A percentile compares a stretch with the other conserved stretches of the same genome.
Conservation (phyloP, 2,329 filamentous ascomycete genomes). For the Cladophialophora chaetospira region DNA sequence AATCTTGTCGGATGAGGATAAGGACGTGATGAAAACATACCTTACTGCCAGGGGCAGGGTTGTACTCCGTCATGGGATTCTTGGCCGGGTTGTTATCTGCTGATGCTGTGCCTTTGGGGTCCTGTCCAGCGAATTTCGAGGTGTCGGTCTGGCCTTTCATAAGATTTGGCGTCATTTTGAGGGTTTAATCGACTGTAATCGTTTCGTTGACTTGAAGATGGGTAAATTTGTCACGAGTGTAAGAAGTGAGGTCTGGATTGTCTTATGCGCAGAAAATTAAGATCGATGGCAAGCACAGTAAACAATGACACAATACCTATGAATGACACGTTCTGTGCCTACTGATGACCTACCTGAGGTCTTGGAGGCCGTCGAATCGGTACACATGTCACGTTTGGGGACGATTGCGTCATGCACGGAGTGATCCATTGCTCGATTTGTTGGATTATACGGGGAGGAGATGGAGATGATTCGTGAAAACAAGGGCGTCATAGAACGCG, state of each 20-base stretch:
- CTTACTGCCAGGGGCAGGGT: constrained; percentile 3
- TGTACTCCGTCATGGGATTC: constrained; percentile 12
- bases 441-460: neutral
- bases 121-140: constrained; percentile 11
- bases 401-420: neutral
- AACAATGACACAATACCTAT: neutral
- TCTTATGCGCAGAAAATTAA: neutral
- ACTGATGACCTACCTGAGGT: neutral
- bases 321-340: neutral
- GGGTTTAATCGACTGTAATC: neutral
- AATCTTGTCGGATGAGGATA: neutral
- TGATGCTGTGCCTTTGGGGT: neutral
- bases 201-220: no score
- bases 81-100: constrained; percentile 8
- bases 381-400: neutral
- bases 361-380: no score
- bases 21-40: neutral
- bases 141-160: constrained; percentile 13
- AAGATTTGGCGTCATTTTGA: constrained; percentile 17
- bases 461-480: no score
- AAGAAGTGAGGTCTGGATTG: neutral
- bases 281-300: neutral
- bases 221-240: neutral
- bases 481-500: neutral
- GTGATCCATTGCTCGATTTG: neutral